Conservation (phyloP, 306 rosid genomes). For the Fragaria iinumae region DNA sequence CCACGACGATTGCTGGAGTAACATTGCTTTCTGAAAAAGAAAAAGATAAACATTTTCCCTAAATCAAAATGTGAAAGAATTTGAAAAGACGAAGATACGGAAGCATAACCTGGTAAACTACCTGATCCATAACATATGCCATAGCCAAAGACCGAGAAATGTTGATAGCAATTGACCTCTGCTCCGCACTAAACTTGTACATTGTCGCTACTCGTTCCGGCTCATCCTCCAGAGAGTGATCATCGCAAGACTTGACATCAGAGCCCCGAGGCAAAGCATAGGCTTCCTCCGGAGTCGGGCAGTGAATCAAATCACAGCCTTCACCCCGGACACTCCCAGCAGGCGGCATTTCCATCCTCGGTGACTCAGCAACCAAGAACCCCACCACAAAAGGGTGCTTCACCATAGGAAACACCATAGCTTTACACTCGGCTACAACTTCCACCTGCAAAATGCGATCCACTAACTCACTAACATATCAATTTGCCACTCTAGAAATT, state of each 20-base stretch:
- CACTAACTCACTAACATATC: not conserved
- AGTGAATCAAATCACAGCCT: conserved; percentile 25
- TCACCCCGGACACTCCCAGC: conserved; percentile 41
- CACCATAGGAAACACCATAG: conserved; percentile 88
- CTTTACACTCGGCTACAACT: conserved; percentile 62
- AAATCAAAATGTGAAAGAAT: not conserved
- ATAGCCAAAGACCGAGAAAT: conserved; percentile 76
- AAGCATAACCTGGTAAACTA: conserved; percentile 19
- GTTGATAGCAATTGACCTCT: conserved; percentile 67
- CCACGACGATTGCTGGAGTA: conserved; percentile 93
- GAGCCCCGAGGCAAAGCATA: conserved; percentile 43
- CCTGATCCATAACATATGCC: conserved; percentile 99
- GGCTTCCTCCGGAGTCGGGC: conserved; percentile 41
- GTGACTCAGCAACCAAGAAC: conserved; percentile 94
- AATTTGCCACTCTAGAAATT: not conserved
- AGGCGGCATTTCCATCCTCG: conserved; percentile 44
- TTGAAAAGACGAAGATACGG: not conserved
- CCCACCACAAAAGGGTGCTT: conserved; percentile 96
- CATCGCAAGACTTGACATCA: conserved; percentile 47
- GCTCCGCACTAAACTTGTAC: conserved; percentile 57
- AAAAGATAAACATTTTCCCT: conserved; percentile 10
- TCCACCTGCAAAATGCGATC: conserved; percentile 42
- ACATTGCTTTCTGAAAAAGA: conserved; percentile 73
- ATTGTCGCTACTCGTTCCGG: conserved; percentile 18
- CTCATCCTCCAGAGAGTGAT: conserved; percentile 41